These are phyloP conservation scores for Takashimella tepidaria DNA, from an alignment of 1,284 basidiomycete species.

Conservation along the genomic window DNA sequence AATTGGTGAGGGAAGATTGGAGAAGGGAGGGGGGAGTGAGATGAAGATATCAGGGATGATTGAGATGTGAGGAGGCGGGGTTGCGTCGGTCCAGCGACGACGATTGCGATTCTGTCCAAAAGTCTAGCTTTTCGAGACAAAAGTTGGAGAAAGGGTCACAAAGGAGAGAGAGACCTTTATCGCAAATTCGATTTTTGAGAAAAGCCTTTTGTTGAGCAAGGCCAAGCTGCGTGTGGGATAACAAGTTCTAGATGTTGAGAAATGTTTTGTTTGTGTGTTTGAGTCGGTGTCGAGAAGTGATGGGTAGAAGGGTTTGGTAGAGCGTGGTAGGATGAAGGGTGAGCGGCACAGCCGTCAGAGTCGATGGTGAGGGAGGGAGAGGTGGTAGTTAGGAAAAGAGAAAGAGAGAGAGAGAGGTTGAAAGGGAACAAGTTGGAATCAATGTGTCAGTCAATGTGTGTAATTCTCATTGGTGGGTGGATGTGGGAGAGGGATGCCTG, in stretches of 20 bases:
- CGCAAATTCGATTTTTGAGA: not conserved
- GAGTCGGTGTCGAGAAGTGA: not conserved
- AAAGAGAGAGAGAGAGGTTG: not conserved
- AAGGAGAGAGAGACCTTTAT: no score
- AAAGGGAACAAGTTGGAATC: not conserved
- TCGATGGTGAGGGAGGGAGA: not conserved
- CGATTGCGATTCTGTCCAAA: not conserved
- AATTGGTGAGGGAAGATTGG: no score
- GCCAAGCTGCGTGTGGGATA: not conserved
- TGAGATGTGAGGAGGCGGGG: not conserved
- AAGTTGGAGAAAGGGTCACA: no score
- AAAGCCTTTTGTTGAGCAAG: not conserved
- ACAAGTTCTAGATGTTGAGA: not conserved
- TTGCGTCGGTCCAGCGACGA: not conserved
- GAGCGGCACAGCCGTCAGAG: not conserved
- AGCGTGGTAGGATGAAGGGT: no score
- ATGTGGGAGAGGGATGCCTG: not conserved
- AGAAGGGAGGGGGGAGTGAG: no score
- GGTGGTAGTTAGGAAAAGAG: not conserved
- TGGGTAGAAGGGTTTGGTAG: not conserved
- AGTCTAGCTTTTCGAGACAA: not conserved
- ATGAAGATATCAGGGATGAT: no score
- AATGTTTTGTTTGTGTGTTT: not conserved
- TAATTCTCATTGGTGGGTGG: not conserved
- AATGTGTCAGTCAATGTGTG: not conserved